Conservation (phyloP, 1,284 basidiomycete species). For the Earliella scabrosa region DNA sequence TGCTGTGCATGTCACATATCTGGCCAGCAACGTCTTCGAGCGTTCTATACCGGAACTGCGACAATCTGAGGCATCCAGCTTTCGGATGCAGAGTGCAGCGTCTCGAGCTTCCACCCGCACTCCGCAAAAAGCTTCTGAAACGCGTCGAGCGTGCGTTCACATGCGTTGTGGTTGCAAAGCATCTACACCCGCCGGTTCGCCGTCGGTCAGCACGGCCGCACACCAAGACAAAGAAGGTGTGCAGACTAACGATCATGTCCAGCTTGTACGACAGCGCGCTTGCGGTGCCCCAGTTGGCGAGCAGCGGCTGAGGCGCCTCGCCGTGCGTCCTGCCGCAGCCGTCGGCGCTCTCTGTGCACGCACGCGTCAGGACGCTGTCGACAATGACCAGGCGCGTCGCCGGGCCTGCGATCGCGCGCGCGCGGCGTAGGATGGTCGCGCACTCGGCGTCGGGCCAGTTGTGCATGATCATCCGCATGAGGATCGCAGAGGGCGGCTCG, state of each 20-base stretch:
- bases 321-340: constrained; percentile 5
- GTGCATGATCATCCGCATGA: constrained; percentile 67
- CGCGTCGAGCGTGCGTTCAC: constrained; percentile 14
- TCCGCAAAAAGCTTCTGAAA: constrained; percentile 11
- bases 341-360: constrained; percentile 9
- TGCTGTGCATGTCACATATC: too few relatives aligned
- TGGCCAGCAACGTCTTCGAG: too few relatives aligned
- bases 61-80: constrained; percentile 20
- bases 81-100: constrained; percentile 14
- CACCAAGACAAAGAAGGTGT: too few relatives aligned
- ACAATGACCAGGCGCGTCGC: constrained; percentile 16
- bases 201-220: too few relatives aligned
- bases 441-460: constrained; percentile 64
- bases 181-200: constrained; percentile 11
- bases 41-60: constrained; percentile 14
- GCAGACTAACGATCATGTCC: constrained; percentile 14
- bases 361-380: constrained; percentile 19
- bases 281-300: constrained; percentile 19
- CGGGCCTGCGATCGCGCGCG: neutral
- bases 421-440: neutral
- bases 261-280: constrained; percentile 18
- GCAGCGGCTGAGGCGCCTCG: constrained; percentile 12
- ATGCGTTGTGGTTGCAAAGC: constrained; percentile 19
- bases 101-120: constrained; percentile 11
- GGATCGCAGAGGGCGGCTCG: constrained; percentile 50